A percentile compares a stretch with the other conserved stretches of the same genome.
phyloP scores from a whole-genome alignment of 1,284 basidiomycete species.

The Apiotrichum brassicae region DNA sequence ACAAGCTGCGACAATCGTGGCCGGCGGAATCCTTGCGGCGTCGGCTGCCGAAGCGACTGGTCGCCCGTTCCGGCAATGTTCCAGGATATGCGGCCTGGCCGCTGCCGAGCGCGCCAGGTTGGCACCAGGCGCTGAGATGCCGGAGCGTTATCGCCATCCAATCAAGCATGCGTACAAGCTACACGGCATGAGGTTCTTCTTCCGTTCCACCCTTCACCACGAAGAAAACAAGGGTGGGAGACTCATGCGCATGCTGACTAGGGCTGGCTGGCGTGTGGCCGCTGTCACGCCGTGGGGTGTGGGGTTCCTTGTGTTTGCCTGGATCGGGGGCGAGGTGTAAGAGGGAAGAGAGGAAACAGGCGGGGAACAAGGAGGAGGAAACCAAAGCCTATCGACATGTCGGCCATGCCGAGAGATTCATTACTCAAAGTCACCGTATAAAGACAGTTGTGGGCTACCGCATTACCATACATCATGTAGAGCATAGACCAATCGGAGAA shows the following conservation, averaged over 20 bases:
- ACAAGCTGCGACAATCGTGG: constrained; percentile 42
- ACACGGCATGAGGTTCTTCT: constrained; percentile 29
- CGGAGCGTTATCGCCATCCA: constrained; percentile 4
- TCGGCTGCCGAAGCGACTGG: constrained; percentile 37
- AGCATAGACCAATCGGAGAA: too few species aligned
- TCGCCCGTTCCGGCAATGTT: constrained; percentile 33
- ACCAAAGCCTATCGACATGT: too few species aligned
- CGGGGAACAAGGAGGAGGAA: too few species aligned
- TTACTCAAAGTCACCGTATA: too few species aligned
- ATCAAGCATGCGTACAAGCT: constrained; percentile 11
- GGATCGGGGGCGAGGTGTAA: constrained; percentile 45
- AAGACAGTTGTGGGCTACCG: too few species aligned
- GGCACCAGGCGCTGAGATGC: neutral
- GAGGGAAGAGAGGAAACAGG: neutral
- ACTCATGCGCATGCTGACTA: constrained; percentile 12
- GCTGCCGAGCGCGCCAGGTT: constrained; percentile 6
- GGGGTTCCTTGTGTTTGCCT: constrained; percentile 46
- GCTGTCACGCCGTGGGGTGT: constrained; percentile 45
- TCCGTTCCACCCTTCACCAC: constrained; percentile 10
- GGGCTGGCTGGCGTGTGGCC: constrained; percentile 40
- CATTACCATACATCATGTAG: too few species aligned
- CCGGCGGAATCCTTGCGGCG: constrained; percentile 40
- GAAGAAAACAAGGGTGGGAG: neutral
- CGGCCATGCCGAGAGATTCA: too few species aligned
- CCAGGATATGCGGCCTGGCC: constrained; percentile 2